A percentile compares a stretch with the other conserved stretches of the same genome.
Conservation (phyloP, 2,329 filamentous ascomycete genomes). For the Penicillium griseofulvum region DNA sequence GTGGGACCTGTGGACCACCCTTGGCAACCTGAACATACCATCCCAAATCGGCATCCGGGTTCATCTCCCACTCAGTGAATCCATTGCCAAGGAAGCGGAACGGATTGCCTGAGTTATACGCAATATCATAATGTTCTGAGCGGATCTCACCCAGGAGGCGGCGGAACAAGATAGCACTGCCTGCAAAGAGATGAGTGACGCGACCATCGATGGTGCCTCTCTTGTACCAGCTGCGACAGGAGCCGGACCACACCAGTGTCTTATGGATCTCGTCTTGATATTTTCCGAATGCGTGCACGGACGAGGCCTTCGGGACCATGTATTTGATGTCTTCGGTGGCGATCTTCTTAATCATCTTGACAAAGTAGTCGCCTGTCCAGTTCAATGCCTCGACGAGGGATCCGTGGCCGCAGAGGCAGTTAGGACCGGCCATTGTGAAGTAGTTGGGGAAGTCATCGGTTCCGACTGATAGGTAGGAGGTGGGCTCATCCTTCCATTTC, state of each 20-base stretch:
- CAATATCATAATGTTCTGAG: conserved; percentile 50
- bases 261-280: conserved; percentile 52
- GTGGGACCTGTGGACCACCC: neutral
- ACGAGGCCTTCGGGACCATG: conserved; percentile 36
- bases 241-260: conserved; percentile 26
- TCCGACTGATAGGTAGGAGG: conserved; percentile 28
- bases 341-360: conserved; percentile 34
- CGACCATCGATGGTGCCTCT: conserved; percentile 44
- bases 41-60: conserved; percentile 18
- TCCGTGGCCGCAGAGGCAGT: conserved; percentile 31
- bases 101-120: conserved; percentile 30
- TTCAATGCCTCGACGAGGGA: conserved; percentile 23
- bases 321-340: conserved; percentile 31
- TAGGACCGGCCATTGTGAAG: conserved; percentile 33
- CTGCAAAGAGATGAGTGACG: conserved; percentile 48
- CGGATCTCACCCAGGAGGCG: conserved; percentile 32
- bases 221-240: conserved; percentile 57
- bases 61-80: conserved; percentile 7
- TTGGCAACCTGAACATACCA: conserved; percentile 1
- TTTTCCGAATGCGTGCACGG: conserved; percentile 46
- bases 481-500: conserved; percentile 25
- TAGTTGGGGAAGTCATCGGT: conserved; percentile 31
- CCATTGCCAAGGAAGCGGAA: conserved; percentile 11
- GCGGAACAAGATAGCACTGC: conserved; percentile 40
- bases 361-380: conserved; percentile 30